These are phyloP conservation scores for Colletotrichum sp. DNA, from an alignment of 2,329 filamentous ascomycete genomes.

Conservation along the genomic window DNA sequence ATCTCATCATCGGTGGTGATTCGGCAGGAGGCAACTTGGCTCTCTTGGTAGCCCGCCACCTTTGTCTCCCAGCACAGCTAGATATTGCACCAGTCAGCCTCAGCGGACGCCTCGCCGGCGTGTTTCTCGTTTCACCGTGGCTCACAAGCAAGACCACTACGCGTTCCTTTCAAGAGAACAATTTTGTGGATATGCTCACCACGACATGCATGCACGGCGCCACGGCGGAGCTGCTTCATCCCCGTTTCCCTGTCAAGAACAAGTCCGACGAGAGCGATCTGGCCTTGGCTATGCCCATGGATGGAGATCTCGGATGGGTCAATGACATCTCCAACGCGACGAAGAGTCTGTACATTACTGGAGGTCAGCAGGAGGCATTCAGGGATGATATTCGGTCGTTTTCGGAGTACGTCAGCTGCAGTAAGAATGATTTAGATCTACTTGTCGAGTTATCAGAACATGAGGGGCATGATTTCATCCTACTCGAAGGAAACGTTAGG, in stretches of 20 bases:
- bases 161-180: constrained; percentile 30
- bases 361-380: constrained; percentile 35
- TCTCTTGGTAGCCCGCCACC: constrained; percentile 34
- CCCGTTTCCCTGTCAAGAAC: constrained; percentile 13
- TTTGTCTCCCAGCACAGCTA: constrained; percentile 33
- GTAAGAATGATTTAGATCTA: constrained; percentile 27
- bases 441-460: constrained; percentile 29
- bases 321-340: constrained; percentile 26
- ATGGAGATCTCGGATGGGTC: constrained; percentile 32
- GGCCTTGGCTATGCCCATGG: constrained; percentile 32
- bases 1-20: constrained; percentile 39
- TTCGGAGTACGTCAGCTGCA: constrained; percentile 25
- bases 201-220: neutral
- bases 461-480: constrained; percentile 38
- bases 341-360: constrained; percentile 33
- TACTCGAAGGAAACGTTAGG: constrained; percentile 29
- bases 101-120: constrained; percentile 30
- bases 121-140: constrained; percentile 38
- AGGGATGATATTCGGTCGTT: constrained; percentile 31
- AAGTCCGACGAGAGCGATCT: constrained; percentile 20
- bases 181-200: constrained; percentile 37
- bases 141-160: constrained; percentile 25
- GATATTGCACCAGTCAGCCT: constrained; percentile 25
- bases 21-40: constrained; percentile 41
- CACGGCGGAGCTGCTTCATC: neutral